A percentile compares a stretch with the other conserved stretches of the same genome.
phyloP scores from a whole-genome alignment of 2,329 filamentous ascomycete genomes.

The Dactylellina cionopaga region DNA sequence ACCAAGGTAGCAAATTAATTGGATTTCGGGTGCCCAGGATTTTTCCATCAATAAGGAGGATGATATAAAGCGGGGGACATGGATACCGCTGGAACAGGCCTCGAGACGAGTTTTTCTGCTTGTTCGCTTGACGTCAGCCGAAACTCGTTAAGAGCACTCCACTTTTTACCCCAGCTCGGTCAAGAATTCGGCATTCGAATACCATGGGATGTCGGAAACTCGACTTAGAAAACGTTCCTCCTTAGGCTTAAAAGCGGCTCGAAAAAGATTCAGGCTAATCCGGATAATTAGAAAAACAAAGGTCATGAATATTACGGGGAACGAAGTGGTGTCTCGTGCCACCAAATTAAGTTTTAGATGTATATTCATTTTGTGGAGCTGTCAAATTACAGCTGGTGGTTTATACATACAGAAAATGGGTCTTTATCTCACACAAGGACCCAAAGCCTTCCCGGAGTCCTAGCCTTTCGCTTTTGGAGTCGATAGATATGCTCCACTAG shows the following conservation, averaged over 20 bases:
- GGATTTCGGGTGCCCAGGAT: neutral
- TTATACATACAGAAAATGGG: neutral
- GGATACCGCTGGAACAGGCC: slow-evolving; percentile 9
- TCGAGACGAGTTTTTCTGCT: slow-evolving; percentile 28
- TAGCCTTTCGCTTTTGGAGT: neutral
- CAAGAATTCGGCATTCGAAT: slow-evolving; percentile 30
- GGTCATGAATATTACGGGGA: too few species aligned
- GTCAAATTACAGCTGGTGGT: too few species aligned
- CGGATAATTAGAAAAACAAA: too few species aligned
- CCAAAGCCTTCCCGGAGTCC: neutral
- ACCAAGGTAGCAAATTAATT: slow-evolving; percentile 23
- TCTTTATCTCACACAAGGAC: too few species aligned
- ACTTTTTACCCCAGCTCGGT: slow-evolving; percentile 31
- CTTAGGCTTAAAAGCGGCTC: neutral
- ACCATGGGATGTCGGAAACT: too few species aligned
- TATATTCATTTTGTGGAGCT: too few species aligned
- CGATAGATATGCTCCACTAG: neutral
- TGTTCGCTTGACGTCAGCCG: slow-evolving; percentile 41
- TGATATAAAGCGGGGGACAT: slow-evolving; percentile 10
- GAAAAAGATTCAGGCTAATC: slow-evolving; percentile 47
- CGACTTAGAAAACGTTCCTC: too few species aligned
- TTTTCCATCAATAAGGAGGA: slow-evolving; percentile 49
- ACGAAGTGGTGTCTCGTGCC: slow-evolving; percentile 4
- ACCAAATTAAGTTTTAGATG: slow-evolving; percentile 9
- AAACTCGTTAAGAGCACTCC: slow-evolving; percentile 20